Conservation (phyloP, 495 filamentous ascomycete genomes). For the Xylaria scruposa region DNA sequence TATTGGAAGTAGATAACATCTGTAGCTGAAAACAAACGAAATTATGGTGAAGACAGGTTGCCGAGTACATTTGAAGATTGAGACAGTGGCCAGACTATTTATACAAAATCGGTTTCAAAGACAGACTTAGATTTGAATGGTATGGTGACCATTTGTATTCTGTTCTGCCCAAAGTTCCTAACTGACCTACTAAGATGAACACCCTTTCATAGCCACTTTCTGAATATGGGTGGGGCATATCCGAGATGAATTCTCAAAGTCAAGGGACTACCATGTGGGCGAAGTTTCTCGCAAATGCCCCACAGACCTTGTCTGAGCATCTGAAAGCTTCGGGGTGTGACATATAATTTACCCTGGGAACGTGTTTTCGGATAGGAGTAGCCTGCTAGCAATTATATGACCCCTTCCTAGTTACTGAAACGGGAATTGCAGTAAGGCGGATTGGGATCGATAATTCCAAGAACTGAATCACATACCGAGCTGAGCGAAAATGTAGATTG, state of each 20-base stretch:
- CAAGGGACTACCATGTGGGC: background rate
- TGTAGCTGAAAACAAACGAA: background rate
- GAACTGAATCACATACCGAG: background rate
- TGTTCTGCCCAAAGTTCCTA: too few species aligned
- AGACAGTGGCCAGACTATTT: background rate
- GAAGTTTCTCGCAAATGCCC: constrained; percentile 18
- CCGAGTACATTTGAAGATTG: background rate
- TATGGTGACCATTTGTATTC: background rate
- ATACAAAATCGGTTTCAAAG: background rate
- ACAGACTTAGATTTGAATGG: background rate
- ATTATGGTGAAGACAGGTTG: background rate
- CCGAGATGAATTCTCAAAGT: background rate
- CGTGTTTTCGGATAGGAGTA: background rate
- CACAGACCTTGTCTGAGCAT: background rate
- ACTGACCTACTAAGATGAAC: background rate
- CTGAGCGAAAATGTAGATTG: background rate
- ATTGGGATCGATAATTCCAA: background rate
- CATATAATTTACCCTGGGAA: background rate
- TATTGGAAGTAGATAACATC: background rate
- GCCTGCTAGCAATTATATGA: too few species aligned
- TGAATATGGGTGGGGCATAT: background rate
- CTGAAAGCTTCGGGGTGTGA: background rate
- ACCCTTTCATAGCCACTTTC: background rate
- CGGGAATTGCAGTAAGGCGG: background rate
- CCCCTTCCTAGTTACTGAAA: background rate